phyloP scores from a whole-genome alignment of 2,329 filamentous ascomycete genomes.

The Dendryphion nanum region DNA sequence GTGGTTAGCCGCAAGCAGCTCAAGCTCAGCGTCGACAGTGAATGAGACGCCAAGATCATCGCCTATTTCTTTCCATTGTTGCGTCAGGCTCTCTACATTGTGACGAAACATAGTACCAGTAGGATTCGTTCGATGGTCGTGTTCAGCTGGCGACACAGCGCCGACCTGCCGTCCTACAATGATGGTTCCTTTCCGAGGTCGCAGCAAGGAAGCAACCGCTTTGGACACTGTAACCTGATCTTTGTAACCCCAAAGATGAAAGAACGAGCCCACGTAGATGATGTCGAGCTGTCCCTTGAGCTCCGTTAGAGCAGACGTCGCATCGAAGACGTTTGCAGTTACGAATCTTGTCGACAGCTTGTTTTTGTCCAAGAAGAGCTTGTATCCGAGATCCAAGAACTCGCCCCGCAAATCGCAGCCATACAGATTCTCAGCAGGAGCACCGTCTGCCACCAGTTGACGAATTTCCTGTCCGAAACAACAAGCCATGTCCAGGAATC shows the following conservation, averaged over 20 bases:
- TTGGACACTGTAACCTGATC: slow-evolving; percentile 32
- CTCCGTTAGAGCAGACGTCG: slow-evolving; percentile 21
- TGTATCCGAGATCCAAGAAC: slow-evolving; percentile 56
- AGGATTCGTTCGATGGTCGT: slow-evolving; percentile 10
- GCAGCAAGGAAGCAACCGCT: slow-evolving; percentile 32
- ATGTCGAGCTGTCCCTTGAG: slow-evolving; percentile 37
- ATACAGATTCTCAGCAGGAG: slow-evolving; percentile 37
- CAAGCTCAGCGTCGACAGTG: slow-evolving; percentile 16
- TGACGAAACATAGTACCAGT: slow-evolving; percentile 30
- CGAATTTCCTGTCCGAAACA: slow-evolving; percentile 47
- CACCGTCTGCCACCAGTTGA: slow-evolving; percentile 40
- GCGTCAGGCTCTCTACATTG: slow-evolving; percentile 30
- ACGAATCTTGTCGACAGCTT: slow-evolving; percentile 51
- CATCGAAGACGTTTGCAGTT: slow-evolving; percentile 48
- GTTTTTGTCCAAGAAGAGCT: slow-evolving; percentile 31
- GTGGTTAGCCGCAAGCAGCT: slow-evolving; percentile 9
- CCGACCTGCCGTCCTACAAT: slow-evolving; percentile 56
- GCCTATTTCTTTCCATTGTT: slow-evolving; percentile 42
- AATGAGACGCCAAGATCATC: slow-evolving; percentile 26
- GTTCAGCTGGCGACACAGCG: slow-evolving; percentile 16
- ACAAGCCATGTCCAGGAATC: slow-evolving; percentile 46
- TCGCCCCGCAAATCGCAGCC: slow-evolving; percentile 39
- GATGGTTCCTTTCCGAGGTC: slow-evolving; percentile 44
- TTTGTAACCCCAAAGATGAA: slow-evolving; percentile 42
- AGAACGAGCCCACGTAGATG: slow-evolving; percentile 42